Evolutionary conservation across 2,329 filamentous ascomycete species (phyloP), one percentile per base, ranked within the genome.

Genomic region (Trichoderma polysporum): DNA sequence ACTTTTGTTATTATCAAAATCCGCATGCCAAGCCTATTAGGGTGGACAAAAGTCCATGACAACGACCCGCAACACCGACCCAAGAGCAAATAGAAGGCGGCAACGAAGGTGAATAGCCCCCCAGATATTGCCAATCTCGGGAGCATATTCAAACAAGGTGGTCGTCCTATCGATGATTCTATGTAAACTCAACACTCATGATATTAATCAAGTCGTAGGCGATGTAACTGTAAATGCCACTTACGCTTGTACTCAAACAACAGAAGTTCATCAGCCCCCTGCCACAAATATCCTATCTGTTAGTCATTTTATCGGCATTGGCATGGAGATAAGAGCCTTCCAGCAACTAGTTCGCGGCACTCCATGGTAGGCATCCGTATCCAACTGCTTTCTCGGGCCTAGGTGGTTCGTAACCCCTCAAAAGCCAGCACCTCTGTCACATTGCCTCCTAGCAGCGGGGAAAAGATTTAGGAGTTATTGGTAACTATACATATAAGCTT

Each of bases 401-500:
- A 67, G 65, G 19, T 25, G 3, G 6, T n/a, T 39, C 45, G 10
- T 12, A 13, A 47, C 29, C 37, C 60, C 39, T 47, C 37, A 35
- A 31, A 1, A 35, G 33, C 41, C 33, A 19, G 58, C 58, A 54
- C n/a, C 41, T 50, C 22, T 41, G 4, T 63, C 49, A 49, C 19
- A 47, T 50, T 33, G 31, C 25, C 58, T 49, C 50, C 31, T 6
- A 27, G n/a, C 10, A 53, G 52, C 63, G 54, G 54, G 39, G 60
- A 27, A 37, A 15, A 49, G 13, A 22, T 29, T 62, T 29, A 29
- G 47, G 17, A 27, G 15, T 47, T 37, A n/a, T 33, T 12, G 19
- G 62, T 39, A 65, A 65, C n/a, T 35, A 60, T 53, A 52, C 33
- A 19, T 59, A 52, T 66, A 66, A 66, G 63, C 63, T 66, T 66